Evolutionary conservation across 2,329 filamentous ascomycete genomes (phyloP), one percentile per base, ranked within the genome.

Genomic region (Fusarium sublunatum): DNA sequence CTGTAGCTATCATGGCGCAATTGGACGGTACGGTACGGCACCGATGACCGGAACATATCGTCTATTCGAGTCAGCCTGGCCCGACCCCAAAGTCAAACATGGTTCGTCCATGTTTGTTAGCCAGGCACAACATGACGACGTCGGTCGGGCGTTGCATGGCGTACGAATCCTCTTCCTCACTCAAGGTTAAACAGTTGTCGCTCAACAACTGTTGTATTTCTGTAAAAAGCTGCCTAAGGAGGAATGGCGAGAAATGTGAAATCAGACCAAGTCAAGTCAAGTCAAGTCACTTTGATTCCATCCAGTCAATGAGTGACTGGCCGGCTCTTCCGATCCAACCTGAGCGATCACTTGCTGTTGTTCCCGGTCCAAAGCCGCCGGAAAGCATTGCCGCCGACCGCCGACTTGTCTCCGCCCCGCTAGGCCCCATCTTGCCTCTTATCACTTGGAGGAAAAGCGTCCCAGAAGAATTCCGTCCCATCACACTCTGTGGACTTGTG

Each of bases 111-210:
- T 19, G 13, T 26, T 19, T 48, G n/a, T 26, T 60, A 55, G 55
- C 32, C 56, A 60, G 57, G 57, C n/a, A 61, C 57, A 49, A 49
- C 10, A 53, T 62, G 57, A 65, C 57, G 61, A 65, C 50, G 61
- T 24, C 24, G 44, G 28, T 26, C n/a, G 25, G 35, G 7, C 39
- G 11, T 29, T 34, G 36, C 38, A 50, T 51, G 46, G 47, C 45
- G 45, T 51, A 47, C 49, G 59, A 38, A 35, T 47, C 34, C n/a
- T 26, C 35, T 13, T 6, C 7, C 13, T 58, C 7, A 25, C 32
- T 52, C 25, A 31, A 13, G 25, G 6, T 13, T 29, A 38, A 31
- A 5, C 36, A 29, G 26, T 28, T 52, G 6, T 40, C 35, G n/a
- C 25, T 53, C 25, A 34, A 40, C 8, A 24, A 13, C 10, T 36